phyloP scores from a whole-genome alignment of 306 rosid genomes.

The Acacia acuminata region DNA sequence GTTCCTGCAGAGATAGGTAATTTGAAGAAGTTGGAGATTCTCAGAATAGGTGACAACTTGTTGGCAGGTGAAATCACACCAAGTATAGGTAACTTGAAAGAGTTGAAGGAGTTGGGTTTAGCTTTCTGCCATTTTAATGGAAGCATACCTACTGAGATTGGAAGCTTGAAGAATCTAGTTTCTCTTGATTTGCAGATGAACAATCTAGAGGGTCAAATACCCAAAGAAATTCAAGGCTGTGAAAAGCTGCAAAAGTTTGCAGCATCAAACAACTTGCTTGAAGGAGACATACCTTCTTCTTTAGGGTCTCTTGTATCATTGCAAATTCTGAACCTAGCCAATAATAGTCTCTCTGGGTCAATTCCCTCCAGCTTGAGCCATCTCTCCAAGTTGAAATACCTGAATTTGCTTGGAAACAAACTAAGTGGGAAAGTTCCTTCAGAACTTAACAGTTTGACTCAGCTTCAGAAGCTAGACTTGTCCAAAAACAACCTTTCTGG shows the following conservation, averaged over 20 bases:
- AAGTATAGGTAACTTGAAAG: slow-evolving; percentile 60
- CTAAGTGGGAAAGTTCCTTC: slow-evolving; percentile 71
- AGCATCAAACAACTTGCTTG: slow-evolving; percentile 76
- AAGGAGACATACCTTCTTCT: slow-evolving; percentile 65
- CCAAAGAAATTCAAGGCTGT: slow-evolving; percentile 66
- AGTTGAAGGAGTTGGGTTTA: slow-evolving; percentile 65
- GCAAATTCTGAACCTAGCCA: slow-evolving; percentile 73
- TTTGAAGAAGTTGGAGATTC: slow-evolving; percentile 76
- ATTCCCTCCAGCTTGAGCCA: slow-evolving; percentile 62
- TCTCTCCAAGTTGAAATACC: slow-evolving; percentile 67
- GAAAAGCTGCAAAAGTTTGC: slow-evolving; percentile 69
- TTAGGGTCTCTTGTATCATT: slow-evolving; percentile 62
- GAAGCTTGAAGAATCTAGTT: slow-evolving; percentile 63
- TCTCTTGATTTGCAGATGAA: slow-evolving; percentile 79
- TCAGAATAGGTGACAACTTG: slow-evolving; percentile 81
- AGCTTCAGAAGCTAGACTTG: slow-evolving; percentile 72
- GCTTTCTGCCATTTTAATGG: slow-evolving; percentile 78
- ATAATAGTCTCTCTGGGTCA: slow-evolving; percentile 77
- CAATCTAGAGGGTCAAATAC: slow-evolving; percentile 66
- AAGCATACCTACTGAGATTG: slow-evolving; percentile 76
- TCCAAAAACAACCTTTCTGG: slow-evolving; percentile 83
- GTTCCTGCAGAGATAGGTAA: slow-evolving; percentile 78
- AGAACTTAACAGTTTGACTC: slow-evolving; percentile 63
- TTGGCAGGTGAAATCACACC: slow-evolving; percentile 71
- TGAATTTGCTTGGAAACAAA: slow-evolving; percentile 80